phyloP scores from a whole-genome alignment of 2,329 filamentous ascomycete genomes.

The Nigrospora osmanthi region DNA sequence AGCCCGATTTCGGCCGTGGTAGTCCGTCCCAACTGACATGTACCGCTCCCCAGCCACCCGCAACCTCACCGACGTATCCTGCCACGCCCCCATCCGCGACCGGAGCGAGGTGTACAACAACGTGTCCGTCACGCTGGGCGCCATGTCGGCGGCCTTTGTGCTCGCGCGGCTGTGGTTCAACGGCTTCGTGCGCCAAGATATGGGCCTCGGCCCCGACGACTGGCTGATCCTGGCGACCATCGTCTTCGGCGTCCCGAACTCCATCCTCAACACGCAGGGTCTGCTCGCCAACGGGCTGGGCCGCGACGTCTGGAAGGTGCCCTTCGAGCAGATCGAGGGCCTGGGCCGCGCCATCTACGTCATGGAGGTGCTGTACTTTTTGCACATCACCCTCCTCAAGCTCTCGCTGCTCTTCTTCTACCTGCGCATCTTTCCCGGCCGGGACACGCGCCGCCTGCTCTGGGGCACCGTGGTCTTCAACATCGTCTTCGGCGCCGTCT shows the following conservation, averaged over 20 bases:
- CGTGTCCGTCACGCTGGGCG: too few relatives aligned
- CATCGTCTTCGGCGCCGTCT: conserved; percentile 6
- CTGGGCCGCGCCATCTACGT: not conserved
- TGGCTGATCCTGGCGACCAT: not conserved
- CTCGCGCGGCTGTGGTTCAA: too few relatives aligned
- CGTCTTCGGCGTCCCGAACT: not conserved
- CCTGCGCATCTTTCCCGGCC: conserved; percentile 11
- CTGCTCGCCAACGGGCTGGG: not conserved
- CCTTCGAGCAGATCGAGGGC: not conserved
- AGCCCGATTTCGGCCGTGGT: too few relatives aligned
- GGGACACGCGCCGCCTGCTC: conserved; percentile 4
- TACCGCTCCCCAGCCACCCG: too few relatives aligned
- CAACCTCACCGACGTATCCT: too few relatives aligned
- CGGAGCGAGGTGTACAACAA: too few relatives aligned
- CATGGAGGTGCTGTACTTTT: conserved; percentile 1
- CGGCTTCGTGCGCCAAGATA: too few relatives aligned
- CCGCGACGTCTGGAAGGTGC: not conserved
- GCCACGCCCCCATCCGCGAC: too few relatives aligned
- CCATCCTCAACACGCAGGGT: not conserved
- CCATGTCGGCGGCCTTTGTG: too few relatives aligned
- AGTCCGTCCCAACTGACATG: too few relatives aligned
- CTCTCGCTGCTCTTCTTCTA: conserved; percentile 18
- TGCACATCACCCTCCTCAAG: conserved; percentile 8
- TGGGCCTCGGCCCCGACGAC: not conserved
- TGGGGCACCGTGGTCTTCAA: conserved; percentile 12